Evolutionary conservation across 305 asterid genomes (phyloP), one percentile per base, ranked within the genome.

Genomic region (Stenogyne calaminthoides): DNA sequence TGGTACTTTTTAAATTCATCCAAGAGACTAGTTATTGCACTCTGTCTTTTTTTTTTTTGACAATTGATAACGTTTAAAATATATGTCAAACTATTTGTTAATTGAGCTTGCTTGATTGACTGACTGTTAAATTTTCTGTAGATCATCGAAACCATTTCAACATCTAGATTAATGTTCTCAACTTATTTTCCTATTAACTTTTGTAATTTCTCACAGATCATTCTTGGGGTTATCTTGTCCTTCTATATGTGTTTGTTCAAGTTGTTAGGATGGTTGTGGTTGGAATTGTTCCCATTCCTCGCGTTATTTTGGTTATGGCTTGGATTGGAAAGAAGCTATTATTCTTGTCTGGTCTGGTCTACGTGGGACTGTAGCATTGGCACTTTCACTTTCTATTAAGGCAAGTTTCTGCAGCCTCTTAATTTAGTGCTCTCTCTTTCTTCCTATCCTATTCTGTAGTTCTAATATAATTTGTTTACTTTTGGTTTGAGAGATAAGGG

Each of bases 291-390:
- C 77, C 99, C 99, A 59, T 81, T 90, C 80, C 86, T 95, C n/a
- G 76, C 89, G 76, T 61, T 90, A 83, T 83, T 90, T 90, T 86
- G 99, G 99, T 79, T 95, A 95, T 78, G 99, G 99, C 75, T 74
- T 95, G 80, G 93, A 92, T 72, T 90, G 89, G 97, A 95, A 88
- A 87, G 99, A 95, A 84, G 97, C 97, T 76, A 78, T 78, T 66
- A 86, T 95, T 81, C 97, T 95, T 74, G 89, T 87, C 10, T 95
- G 99, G 99, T 84, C 98, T 81, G 99, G 99, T 75, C 84, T 95
- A 73, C 97, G 99, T 42, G 99, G 99, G 67, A 96, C 97, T 37
- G 98, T 95, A 67, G 94, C 99, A n/a, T 78, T 95, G 81, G 72
- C 99, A 36, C 94, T 95, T 77, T 79, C 98, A 15, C 88, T 95